Evolutionary conservation across 352 stramenopile genomes (phyloP), one percentile per base, ranked within the genome.

Genomic region (Globisporangium acanthophoron): DNA sequence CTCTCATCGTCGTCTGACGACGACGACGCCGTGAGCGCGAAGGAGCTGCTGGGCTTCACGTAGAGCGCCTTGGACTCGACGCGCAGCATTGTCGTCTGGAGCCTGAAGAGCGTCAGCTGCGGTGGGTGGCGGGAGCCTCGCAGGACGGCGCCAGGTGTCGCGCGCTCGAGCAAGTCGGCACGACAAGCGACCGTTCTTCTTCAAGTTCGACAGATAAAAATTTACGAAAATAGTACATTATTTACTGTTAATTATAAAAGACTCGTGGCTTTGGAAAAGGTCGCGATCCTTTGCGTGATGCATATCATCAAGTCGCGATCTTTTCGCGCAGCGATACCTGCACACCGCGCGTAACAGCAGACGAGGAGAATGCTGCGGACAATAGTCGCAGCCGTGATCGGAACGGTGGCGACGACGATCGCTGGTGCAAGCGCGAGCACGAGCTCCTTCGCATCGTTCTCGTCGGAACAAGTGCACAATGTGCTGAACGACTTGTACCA

Each of bases 401-500:
- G 7, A 20, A 3, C 47, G 2, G 5, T 8, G 33, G 9, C 27
- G 31, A 21, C 27, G 24, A 18, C 24, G 40, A 24, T 51, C 24
- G 29, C 20, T 4, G 27, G 50, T n/a, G 33, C 33, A 12, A 39
- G 13, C 18, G 27, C 21, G 12, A 40, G 1, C 5, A 16, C 31
- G 24, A 39, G 46, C 46, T 40, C 12, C 21, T 49, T 50, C 47
- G 27, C 35, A 15, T 55, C 46, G 3, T 60, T 56, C 7, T 56
- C 62, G 18, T 51, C 57, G 18, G 44, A 54, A 20, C 62, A 81
- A 33, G 67, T 81, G 52, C 59, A 82, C 48, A 46, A 50, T 6
- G 43, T 74, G 40, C 66, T 86, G 29, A 37, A 37, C 0, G 52
- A 59, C 24, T 48, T 87, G 27, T 90, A 90, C 50, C 29, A 18